Base-by-base conservation (phyloP, 495 filamentous ascomycete species). In the Xylaria sp. region DNA sequence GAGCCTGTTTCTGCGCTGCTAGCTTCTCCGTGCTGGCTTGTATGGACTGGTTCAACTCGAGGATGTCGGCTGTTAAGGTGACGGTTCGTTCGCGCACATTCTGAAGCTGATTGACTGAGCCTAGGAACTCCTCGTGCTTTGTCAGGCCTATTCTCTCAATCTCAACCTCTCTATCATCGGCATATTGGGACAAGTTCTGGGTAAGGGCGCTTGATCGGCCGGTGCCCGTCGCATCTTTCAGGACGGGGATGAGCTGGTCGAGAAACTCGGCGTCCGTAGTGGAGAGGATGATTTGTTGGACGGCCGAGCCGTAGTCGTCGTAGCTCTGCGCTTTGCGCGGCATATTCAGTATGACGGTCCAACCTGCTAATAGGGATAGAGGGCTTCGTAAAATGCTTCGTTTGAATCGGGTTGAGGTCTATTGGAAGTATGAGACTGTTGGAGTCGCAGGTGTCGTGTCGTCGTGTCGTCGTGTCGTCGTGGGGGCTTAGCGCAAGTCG, bases 61-160 rank as follows among this genome's bases (percentile, higher is more conserved):
- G 84, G 70, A 98, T 98, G 80, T 98, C 93, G n/a, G 91, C 87
- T 0, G 95, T 98, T 68, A 99, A 81, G 61, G 88, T 85, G 7
- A 95, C 93, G 0, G 95, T 97, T 15, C 93, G 95, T 80, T 97
- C 92, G 61, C 95, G 90, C 24, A 97, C 94, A 48, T 90, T 89
- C 67, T 97, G 93, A 24, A 99, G 89, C 74, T 97, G 93, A 75
- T 95, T 96, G 73, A 98, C 93, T 8, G 95, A 97, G 29, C 84
- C 89, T 41, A 98, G 90, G 76, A 99, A 99, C 69, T 97, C 96
- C 76, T 98, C 95, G 78, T 98, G 96, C 75, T 98, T 97, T 41
- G 90, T 93, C 76, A 95, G 92, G 78, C 96, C 97, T 72, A 99
- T 96, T 15, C 89, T 88, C 82, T 99, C 97, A 69, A 99, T 98